These are phyloP conservation scores for Fusarium fujikuroi DNA, from an alignment of 2,329 filamentous ascomycete species.

Conservation along the genomic window DNA sequence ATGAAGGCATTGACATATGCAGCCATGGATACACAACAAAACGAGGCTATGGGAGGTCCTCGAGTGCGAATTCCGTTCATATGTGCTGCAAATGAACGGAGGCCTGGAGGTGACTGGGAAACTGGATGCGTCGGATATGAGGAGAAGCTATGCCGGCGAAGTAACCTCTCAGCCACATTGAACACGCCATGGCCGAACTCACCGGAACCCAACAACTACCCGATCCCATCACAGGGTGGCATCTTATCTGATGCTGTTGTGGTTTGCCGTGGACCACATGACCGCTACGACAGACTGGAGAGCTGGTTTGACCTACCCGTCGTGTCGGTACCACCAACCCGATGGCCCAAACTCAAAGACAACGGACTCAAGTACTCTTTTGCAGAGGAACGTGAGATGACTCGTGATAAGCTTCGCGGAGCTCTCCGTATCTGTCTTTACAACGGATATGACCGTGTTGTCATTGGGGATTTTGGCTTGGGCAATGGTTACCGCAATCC, in stretches of 20 bases:
- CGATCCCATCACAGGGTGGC: slow-evolving; percentile 75
- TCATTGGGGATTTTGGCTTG: slow-evolving; percentile 73
- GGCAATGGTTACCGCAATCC: slow-evolving; percentile 73
- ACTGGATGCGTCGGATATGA: slow-evolving; percentile 62
- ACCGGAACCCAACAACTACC: slow-evolving; percentile 67
- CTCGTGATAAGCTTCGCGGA: slow-evolving; percentile 77
- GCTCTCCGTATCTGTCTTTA: slow-evolving; percentile 76
- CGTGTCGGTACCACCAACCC: slow-evolving; percentile 77
- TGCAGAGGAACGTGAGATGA: slow-evolving; percentile 74
- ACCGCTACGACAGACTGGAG: slow-evolving; percentile 68
- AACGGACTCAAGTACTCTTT: slow-evolving; percentile 77
- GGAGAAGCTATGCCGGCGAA: slow-evolving; percentile 79
- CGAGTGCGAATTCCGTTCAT: slow-evolving; percentile 69
- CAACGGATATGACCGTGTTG: slow-evolving; percentile 66
- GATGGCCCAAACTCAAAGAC: slow-evolving; percentile 78
- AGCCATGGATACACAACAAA: slow-evolving; percentile 52
- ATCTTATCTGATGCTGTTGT: slow-evolving; percentile 78
- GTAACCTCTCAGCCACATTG: slow-evolving; percentile 76
- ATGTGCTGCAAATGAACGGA: slow-evolving; percentile 79
- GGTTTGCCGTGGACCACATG: slow-evolving; percentile 77
- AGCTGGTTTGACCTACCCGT: slow-evolving; percentile 72
- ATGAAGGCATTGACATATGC: slow-evolving; percentile 69
- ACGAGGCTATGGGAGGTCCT: slow-evolving; percentile 47
- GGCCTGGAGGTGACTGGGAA: slow-evolving; percentile 84
- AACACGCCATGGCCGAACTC: slow-evolving; percentile 67